These are phyloP conservation scores for Mycena haematopus DNA, from an alignment of 768 basidiomycete species.

Conservation along the genomic window DNA sequence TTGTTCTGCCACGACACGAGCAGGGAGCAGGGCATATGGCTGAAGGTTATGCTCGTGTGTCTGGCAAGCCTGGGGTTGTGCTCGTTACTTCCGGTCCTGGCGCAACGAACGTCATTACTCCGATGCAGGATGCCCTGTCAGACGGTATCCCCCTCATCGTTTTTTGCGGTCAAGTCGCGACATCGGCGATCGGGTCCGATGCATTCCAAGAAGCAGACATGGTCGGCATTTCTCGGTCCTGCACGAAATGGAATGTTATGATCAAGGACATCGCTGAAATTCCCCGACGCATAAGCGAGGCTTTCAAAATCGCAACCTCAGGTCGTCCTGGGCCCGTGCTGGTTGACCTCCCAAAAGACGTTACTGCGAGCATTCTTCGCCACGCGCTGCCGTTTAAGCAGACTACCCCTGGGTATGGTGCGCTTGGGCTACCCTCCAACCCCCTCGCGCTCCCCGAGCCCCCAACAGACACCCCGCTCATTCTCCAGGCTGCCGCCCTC, in stretches of 20 bases:
- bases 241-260: conserved; percentile 99
- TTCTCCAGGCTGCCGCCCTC: conserved; percentile 84
- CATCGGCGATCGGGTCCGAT: conserved; percentile 98
- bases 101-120: conserved; percentile 96
- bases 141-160: conserved; percentile 96
- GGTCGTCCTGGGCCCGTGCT: conserved; percentile 98
- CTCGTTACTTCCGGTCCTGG: conserved; percentile 98
- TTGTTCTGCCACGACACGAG: conserved; percentile 94
- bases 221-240: conserved; percentile 93
- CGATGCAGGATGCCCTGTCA: conserved; percentile 96
- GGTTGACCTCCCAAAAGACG: conserved; percentile 98
- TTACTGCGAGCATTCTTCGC: conserved; percentile 91
- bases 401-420: conserved; percentile 75
- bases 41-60: conserved; percentile 96
- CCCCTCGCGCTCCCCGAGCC: conserved; percentile 66
- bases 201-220: conserved; percentile 99
- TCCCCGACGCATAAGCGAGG: conserved; percentile 95
- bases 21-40: conserved; percentile 99
- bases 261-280: conserved; percentile 96
- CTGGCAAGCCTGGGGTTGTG: conserved; percentile 96
- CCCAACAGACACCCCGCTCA: conserved; percentile 67
- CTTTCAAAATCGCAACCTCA: conserved; percentile 98
- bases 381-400: conserved; percentile 85
- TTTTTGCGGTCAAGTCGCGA: conserved; percentile 98
- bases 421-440: conserved; percentile 75